phyloP scores from a whole-genome alignment of 129 eudicot genomes.

The Escallonia herrerae region DNA sequence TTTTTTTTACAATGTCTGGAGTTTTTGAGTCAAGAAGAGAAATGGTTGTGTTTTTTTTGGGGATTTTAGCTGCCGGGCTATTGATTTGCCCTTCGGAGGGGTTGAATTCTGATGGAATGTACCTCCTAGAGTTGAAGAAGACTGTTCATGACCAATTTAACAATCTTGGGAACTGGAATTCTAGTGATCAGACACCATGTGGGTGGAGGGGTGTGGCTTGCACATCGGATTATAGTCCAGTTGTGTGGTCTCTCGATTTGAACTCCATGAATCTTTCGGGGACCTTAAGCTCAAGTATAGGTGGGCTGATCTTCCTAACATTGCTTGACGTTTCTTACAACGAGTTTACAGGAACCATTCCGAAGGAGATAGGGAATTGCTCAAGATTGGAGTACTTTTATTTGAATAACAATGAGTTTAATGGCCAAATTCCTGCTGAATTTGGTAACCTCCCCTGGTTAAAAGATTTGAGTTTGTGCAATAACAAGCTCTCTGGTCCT shows the following conservation, averaged over 20 bases:
- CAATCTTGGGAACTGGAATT: conserved; percentile 56
- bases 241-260: conserved; percentile 60
- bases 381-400: conserved; percentile 31
- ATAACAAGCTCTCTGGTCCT: conserved; percentile 68
- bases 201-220: conserved; percentile 83
- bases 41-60: conserved; percentile 22
- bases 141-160: conserved; percentile 36
- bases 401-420: conserved; percentile 55
- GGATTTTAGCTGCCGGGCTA: conserved; percentile 19
- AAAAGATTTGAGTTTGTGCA: conserved; percentile 57
- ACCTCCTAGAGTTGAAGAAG: conserved; percentile 65
- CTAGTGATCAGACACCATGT: conserved; percentile 65
- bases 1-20: conserved; percentile 32
- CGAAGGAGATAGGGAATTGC: conserved; percentile 66
- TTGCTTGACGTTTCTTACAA: conserved; percentile 60
- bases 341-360: conserved; percentile 50
- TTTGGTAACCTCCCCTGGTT: conserved; percentile 47
- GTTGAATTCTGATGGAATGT: conserved; percentile 60
- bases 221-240: conserved; percentile 33
- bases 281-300: conserved; percentile 55
- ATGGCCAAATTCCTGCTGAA: conserved; percentile 66
- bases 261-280: conserved; percentile 69
- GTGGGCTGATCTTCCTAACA: conserved; percentile 38
- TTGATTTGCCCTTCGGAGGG: conserved; percentile 49
- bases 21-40: conserved; percentile 16